Conservation (phyloP, 768 basidiomycete genomes). For the Psilocybe cyanescens region DNA sequence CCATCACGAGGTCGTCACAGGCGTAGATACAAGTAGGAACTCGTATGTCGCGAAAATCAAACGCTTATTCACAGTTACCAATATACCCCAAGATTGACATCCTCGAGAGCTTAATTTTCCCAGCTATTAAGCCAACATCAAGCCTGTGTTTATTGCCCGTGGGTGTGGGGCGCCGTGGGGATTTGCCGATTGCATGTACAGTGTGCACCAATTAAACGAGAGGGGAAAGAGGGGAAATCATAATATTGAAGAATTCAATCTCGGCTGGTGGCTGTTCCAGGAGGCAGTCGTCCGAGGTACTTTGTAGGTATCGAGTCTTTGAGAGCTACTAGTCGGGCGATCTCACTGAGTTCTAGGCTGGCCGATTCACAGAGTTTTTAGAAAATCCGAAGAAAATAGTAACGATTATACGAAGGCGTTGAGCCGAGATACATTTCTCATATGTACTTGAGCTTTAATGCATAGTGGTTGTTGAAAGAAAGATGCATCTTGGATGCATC, state of each 20-base stretch:
- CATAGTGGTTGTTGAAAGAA: too few relatives aligned
- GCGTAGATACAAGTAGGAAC: neutral
- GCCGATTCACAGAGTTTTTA: neutral
- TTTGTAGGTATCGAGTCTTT: too few relatives aligned
- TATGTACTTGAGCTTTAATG: too few relatives aligned
- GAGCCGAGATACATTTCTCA: too few relatives aligned
- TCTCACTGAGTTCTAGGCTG: neutral
- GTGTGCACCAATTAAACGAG: too few relatives aligned
- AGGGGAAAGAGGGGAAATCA: too few relatives aligned
- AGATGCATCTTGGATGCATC: too few relatives aligned
- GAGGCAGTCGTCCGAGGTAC: too few relatives aligned
- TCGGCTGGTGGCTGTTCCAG: too few relatives aligned
- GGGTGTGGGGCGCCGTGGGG: slow-evolving; percentile 25
- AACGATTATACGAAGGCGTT: too few relatives aligned
- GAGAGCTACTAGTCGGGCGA: neutral
- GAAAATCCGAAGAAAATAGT: too few relatives aligned
- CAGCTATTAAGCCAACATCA: neutral
- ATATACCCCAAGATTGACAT: neutral
- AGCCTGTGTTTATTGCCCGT: slow-evolving; percentile 19
- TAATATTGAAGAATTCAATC: too few relatives aligned
- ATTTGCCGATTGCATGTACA: neutral
- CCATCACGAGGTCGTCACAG: slow-evolving; percentile 22
- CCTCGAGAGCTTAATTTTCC: slow-evolving; percentile 5
- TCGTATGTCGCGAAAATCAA: slow-evolving; percentile 20
- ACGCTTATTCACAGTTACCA: slow-evolving; percentile 11